phyloP scores from a whole-genome alignment of 2,329 filamentous ascomycete genomes.

The Ophiostoma sp. region DNA sequence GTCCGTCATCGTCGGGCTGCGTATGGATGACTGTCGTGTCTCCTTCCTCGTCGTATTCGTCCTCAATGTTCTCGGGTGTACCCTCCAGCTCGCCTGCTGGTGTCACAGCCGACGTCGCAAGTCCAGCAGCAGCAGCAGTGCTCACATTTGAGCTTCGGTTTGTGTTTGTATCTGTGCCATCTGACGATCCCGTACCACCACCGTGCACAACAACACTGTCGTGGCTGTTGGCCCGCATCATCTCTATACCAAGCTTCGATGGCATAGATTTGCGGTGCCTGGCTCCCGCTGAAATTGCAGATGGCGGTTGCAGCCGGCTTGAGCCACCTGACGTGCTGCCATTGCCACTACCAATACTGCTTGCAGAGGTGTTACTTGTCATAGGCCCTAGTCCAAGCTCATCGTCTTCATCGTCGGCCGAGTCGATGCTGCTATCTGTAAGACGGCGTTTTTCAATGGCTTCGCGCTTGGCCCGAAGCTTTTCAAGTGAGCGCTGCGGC shows the following conservation, averaged over 20 bases:
- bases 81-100: slow-evolving; percentile 41
- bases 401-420: slow-evolving; percentile 91
- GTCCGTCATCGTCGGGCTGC: slow-evolving; percentile 27
- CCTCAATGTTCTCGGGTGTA: slow-evolving; percentile 11
- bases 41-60: slow-evolving; percentile 25
- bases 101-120: slow-evolving; percentile 50
- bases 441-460: slow-evolving; percentile 65
- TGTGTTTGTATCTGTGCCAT: slow-evolving; percentile 34
- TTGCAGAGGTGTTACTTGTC: slow-evolving; percentile 29
- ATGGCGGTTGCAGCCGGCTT: slow-evolving; percentile 25
- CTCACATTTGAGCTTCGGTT: slow-evolving; percentile 30
- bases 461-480: slow-evolving; percentile 68
- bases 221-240: slow-evolving; percentile 95
- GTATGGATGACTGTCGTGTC: slow-evolving; percentile 31
- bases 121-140: slow-evolving; percentile 37
- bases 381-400: slow-evolving; percentile 58
- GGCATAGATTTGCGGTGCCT: slow-evolving; percentile 53
- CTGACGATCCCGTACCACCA: slow-evolving; percentile 36
- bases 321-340: slow-evolving; percentile 7
- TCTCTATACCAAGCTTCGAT: slow-evolving; percentile 89
- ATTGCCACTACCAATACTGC: slow-evolving; percentile 36
- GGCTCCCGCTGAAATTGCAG: slow-evolving; percentile 26
- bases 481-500: slow-evolving; percentile 63
- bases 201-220: slow-evolving; percentile 59
- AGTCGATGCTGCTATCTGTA: slow-evolving; percentile 67